Evolutionary conservation across 176 grass and related monocot genomes (phyloP), one percentile per base, ranked within the genome.

Genomic region (Pontederia crassipes): DNA sequence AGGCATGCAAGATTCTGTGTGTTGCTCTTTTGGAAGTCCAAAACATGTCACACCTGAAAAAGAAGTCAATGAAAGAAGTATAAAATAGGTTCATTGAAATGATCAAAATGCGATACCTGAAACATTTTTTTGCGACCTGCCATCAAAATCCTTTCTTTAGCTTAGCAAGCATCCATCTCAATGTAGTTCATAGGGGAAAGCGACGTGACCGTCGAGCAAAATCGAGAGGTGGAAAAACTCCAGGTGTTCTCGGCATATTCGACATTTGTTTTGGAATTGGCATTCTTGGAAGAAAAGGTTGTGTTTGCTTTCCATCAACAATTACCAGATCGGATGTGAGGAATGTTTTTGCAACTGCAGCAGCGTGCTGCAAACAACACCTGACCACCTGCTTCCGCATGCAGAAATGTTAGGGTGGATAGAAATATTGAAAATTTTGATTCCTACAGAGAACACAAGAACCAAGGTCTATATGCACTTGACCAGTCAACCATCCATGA

Each of bases 311-410:
- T 26, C 52, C 69, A 72, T 96, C 83, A 10, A 96, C 86, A n/a
- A 96, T 49, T 57, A 81, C 91, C 28, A 96, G 71, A 58, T 90
- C 91, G 28, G 91, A 84, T 45, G 83, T 90, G 15, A 90, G 86
- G 77, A 96, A 96, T 28, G 72, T 82, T 73, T 96, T 96, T 2
- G 86, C 83, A 68, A 90, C 83, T 49, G 89, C 67, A 72, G 91
- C 86, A 72, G 91, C 80, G 66, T 96, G 91, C 59, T 90, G 62
- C 68, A 96, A 84, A 67, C 86, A 96, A 62, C 91, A 96, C 74
- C 86, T 90, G 49, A 96, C 86, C 27, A 96, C 86, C 91, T 95
- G 72, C 47, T 40, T 45, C 45, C 17, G 14, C 26, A 10, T 17
- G 57, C 11, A 29, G 27, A 45, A 40, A 14, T 24, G 51, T 53